phyloP scores from a whole-genome alignment of 2,329 filamentous ascomycete genomes.

The Trichoderma gracile region DNA sequence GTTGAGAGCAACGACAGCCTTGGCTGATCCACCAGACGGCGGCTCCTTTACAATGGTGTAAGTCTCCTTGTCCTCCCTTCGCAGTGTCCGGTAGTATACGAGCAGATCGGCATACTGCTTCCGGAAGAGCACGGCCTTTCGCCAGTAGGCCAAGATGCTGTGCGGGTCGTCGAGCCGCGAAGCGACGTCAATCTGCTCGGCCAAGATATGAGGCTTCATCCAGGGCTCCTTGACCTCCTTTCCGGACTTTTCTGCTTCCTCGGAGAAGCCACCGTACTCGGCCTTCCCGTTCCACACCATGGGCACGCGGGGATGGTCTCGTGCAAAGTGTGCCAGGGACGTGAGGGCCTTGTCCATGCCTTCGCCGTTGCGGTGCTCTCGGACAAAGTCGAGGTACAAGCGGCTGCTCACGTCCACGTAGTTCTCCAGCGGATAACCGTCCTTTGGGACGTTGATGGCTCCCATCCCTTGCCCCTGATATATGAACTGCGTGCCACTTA shows the following conservation, averaged over 20 bases:
- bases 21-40: slow-evolving; percentile 28
- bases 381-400: slow-evolving; percentile 40
- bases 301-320: slow-evolving; percentile 67
- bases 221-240: slow-evolving; percentile 36
- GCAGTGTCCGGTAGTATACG: slow-evolving; percentile 38
- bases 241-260: slow-evolving; percentile 39
- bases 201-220: slow-evolving; percentile 40
- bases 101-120: slow-evolving; percentile 37
- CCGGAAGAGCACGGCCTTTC: slow-evolving; percentile 36
- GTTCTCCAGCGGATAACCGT: slow-evolving; percentile 60
- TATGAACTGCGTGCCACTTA: slow-evolving; percentile 63
- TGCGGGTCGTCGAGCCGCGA: slow-evolving; percentile 48
- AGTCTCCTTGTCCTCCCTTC: slow-evolving; percentile 31
- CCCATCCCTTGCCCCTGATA: slow-evolving; percentile 70
- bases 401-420: slow-evolving; percentile 53
- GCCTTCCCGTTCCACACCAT: slow-evolving; percentile 60
- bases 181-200: slow-evolving; percentile 54
- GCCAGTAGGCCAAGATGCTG: slow-evolving; percentile 41
- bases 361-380: slow-evolving; percentile 33
- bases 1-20: slow-evolving; percentile 38
- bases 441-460: slow-evolving; percentile 59
- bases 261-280: slow-evolving; percentile 40
- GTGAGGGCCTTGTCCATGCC: slow-evolving; percentile 41
- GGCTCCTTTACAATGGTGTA: slow-evolving; percentile 39
- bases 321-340: slow-evolving; percentile 39